Percentiles rank a stretch among this genome's conserved stretches.
These are phyloP conservation scores for Funneliformis mosseae DNA, from an alignment of 192 early-diverging fungal genomes.

Conservation along the genomic window DNA sequence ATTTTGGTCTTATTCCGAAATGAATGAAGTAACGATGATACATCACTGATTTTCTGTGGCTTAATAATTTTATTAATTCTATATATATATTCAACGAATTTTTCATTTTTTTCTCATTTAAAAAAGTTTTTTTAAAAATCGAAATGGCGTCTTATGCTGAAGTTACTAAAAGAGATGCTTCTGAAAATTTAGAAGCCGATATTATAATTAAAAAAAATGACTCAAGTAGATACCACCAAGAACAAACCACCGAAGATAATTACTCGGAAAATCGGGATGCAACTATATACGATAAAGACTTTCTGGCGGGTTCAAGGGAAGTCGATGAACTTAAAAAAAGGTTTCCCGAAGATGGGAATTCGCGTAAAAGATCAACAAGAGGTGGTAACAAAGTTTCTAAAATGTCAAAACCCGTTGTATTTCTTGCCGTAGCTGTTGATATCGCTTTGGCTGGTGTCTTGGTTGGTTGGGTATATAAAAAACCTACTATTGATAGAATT, in stretches of 20 bases:
- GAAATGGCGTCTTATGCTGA: not conserved
- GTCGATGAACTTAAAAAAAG: not conserved
- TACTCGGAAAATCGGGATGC: not conserved
- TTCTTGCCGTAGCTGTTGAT: not conserved
- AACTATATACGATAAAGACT: not conserved
- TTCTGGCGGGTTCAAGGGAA: no score
- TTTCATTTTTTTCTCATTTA: no score
- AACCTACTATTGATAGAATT: not conserved
- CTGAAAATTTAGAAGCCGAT: not conserved
- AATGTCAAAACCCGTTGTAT: not conserved
- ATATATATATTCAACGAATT: not conserved
- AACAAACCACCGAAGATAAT: not conserved
- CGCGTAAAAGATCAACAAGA: not conserved
- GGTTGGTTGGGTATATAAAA: not conserved
- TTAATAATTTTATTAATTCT: no score
- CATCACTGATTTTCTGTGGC: no score
- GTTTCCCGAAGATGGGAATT: not conserved
- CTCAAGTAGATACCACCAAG: not conserved
- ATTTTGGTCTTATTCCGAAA: no score
- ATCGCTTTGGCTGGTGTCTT: not conserved
- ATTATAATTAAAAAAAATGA: not conserved
- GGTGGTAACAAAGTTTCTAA: not conserved
- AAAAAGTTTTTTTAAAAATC: not conserved
- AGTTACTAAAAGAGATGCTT: not conserved
- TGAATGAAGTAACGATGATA: no score